A percentile compares a stretch with the other conserved stretches of the same genome.
Conservation (phyloP, 345 rosid genomes). For the Lenwebbia sp. region DNA sequence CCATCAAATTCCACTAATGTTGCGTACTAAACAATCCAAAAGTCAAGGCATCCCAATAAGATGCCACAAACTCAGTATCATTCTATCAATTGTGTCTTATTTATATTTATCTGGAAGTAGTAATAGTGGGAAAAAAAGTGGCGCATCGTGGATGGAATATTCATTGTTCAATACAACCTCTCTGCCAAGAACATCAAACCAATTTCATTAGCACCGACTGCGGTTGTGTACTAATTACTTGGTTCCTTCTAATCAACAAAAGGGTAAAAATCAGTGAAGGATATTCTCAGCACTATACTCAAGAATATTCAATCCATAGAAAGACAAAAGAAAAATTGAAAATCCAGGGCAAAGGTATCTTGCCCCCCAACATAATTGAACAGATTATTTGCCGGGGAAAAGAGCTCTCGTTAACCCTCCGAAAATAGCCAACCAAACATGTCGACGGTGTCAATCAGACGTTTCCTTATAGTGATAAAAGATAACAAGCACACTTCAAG, state of each 20-base stretch:
- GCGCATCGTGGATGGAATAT: neutral
- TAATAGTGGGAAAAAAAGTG: neutral
- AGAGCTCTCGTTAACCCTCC: neutral
- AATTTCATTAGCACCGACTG: neutral
- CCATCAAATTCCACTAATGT: slow-evolving; percentile 17
- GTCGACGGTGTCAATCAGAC: neutral
- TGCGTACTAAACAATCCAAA: neutral
- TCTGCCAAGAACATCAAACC: neutral
- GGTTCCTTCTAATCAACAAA: neutral
- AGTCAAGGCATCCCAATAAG: neutral
- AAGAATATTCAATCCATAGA: neutral
- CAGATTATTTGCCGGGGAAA: neutral
- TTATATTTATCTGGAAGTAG: neutral
- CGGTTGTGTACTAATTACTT: neutral
- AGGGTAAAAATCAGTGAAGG: neutral
- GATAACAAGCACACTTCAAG: neutral
- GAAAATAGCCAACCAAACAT: neutral
- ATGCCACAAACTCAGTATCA: neutral
- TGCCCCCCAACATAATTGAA: neutral
- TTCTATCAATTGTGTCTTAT: neutral
- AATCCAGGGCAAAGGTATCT: neutral
- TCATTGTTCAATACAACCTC: neutral
- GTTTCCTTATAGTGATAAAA: neutral
- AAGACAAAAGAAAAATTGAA: neutral
- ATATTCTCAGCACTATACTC: neutral